These are phyloP conservation scores for Rutstroemia sp. DNA, from an alignment of 2,329 filamentous ascomycete genomes.

Conservation along the genomic window DNA sequence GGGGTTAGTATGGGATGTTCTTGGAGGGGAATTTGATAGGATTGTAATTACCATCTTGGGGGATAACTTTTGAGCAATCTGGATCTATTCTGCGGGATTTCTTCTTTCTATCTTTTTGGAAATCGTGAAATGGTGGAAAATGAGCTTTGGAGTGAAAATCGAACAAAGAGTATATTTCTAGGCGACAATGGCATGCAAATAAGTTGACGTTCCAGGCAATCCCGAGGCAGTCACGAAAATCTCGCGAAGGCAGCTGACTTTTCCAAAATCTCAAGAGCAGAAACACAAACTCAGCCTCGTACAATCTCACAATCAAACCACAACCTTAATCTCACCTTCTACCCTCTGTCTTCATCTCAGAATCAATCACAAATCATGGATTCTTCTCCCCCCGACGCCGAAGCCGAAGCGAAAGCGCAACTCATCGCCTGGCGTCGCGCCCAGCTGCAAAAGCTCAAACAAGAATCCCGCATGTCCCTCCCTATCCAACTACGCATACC, in stretches of 20 bases:
- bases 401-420: not conserved
- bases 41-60: not conserved
- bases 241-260: slow-evolving; percentile 4
- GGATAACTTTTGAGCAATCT: no score
- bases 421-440: not conserved
- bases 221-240: not conserved
- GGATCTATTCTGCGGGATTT: not conserved
- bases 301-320: not conserved
- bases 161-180: not conserved
- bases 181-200: not conserved
- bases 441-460: slow-evolving; percentile 4
- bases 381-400: not conserved
- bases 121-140: not conserved
- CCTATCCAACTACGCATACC: slow-evolving; percentile 58
- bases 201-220: not conserved
- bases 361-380: not conserved
- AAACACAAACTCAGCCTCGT: not conserved
- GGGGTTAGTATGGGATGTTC: not conserved
- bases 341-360: not conserved
- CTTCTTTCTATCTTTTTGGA: not conserved
- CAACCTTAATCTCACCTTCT: not conserved
- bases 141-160: not conserved
- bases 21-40: not conserved
- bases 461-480: slow-evolving; percentile 45
- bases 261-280: not conserved